These are phyloP conservation scores for Boletus fagicola DNA, from an alignment of 768 basidiomycete species.

Conservation along the genomic window DNA sequence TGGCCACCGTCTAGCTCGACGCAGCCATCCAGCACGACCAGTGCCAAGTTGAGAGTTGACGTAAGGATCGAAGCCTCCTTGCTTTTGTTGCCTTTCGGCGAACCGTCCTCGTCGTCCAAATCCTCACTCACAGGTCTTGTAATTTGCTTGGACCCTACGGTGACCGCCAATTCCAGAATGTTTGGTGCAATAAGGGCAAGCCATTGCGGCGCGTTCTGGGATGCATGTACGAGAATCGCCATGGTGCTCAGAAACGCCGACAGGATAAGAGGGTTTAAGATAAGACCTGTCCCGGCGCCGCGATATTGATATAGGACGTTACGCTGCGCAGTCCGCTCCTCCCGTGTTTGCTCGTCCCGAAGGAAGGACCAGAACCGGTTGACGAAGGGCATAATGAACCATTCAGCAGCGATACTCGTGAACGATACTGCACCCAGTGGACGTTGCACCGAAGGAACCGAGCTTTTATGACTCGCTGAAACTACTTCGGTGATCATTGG, in stretches of 20 bases:
- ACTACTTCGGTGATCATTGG: slow-evolving; percentile 45
- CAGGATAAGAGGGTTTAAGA: slow-evolving; percentile 76
- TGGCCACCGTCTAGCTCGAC: slow-evolving; percentile 76
- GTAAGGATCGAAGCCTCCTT: slow-evolving; percentile 75
- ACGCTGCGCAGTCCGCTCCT: slow-evolving; percentile 63
- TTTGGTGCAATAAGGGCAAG: slow-evolving; percentile 78
- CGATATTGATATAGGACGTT: slow-evolving; percentile 56
- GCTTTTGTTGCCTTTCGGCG: slow-evolving; percentile 22
- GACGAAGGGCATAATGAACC: slow-evolving; percentile 85
- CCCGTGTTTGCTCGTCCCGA: slow-evolving; percentile 76
- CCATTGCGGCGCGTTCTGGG: slow-evolving; percentile 79
- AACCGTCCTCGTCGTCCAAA: slow-evolving; percentile 32
- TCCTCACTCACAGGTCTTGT: slow-evolving; percentile 41
- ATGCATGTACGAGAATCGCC: slow-evolving; percentile 77
- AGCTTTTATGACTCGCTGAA: slow-evolving; percentile 20
- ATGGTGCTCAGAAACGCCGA: slow-evolving; percentile 74
- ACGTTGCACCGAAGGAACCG: neutral
- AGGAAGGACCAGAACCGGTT: slow-evolving; percentile 96
- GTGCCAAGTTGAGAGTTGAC: slow-evolving; percentile 71
- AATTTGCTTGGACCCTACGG: slow-evolving; percentile 67
- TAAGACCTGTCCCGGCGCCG: slow-evolving; percentile 76
- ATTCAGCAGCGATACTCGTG: slow-evolving; percentile 77
- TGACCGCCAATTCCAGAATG: slow-evolving; percentile 78
- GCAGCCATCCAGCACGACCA: slow-evolving; percentile 73
- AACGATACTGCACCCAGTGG: slow-evolving; percentile 39